Conservation (phyloP, 768 basidiomycete species). For the Cystofilobasidium capitatum region DNA sequence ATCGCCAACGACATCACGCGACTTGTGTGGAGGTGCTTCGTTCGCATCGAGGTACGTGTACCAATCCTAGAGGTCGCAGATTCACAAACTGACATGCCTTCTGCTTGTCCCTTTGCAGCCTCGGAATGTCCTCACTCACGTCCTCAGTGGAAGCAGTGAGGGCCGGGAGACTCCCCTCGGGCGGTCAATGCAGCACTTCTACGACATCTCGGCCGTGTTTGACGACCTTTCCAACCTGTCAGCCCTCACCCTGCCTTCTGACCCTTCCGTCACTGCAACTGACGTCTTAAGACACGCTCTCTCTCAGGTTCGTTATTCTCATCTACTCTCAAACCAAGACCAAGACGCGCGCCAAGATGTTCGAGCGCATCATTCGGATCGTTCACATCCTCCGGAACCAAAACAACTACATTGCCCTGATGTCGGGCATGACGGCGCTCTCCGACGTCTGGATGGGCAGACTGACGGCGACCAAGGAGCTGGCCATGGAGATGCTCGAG, state of each 20-base stretch:
- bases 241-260: background rate
- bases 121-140: slow-evolving; percentile 15
- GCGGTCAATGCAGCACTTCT: background rate
- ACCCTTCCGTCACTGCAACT: background rate
- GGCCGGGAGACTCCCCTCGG: slow-evolving; percentile 6
- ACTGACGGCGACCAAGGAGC: slow-evolving; percentile 54
- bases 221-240: slow-evolving; percentile 20
- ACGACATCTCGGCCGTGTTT: slow-evolving; percentile 19
- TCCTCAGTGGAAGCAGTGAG: slow-evolving; percentile 12
- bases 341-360: slow-evolving; percentile 62
- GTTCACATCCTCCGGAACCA: slow-evolving; percentile 65
- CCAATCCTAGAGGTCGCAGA: background rate
- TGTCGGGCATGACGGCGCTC: slow-evolving; percentile 81
- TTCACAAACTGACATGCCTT: background rate
- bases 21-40: slow-evolving; percentile 18
- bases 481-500: slow-evolving; percentile 38
- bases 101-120: background rate
- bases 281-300: slow-evolving; percentile 4
- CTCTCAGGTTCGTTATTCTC: slow-evolving; percentile 70
- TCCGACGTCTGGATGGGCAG: slow-evolving; percentile 71
- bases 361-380: slow-evolving; percentile 81
- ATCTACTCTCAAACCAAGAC: slow-evolving; percentile 78
- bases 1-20: slow-evolving; percentile 22
- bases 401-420: slow-evolving; percentile 88
- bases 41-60: background rate